A percentile compares a stretch with the other conserved stretches of the same genome.
Evolutionary conservation across 768 basidiomycete genomes (phyloP).

Genomic region (Amanita subjunquillea): DNA sequence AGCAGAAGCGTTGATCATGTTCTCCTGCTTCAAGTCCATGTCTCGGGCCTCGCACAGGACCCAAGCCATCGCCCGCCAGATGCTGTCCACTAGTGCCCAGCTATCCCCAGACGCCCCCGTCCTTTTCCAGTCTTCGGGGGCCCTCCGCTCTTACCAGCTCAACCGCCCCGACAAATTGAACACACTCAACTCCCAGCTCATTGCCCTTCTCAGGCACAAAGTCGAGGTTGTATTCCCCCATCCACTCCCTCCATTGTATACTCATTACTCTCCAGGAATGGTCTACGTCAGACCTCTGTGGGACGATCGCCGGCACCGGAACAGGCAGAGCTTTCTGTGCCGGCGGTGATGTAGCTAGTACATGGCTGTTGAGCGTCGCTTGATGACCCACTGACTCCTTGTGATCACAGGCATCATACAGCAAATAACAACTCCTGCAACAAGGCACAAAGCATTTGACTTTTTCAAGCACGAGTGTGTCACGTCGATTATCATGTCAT

Average conservation of each 20-base stretch:
- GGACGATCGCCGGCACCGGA: conserved; percentile 65
- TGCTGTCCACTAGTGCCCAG: conserved; percentile 34
- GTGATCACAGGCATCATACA: neutral
- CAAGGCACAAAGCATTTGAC: conserved; percentile 55
- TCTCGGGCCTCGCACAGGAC: conserved; percentile 29
- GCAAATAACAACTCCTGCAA: conserved; percentile 36
- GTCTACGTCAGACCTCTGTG: conserved; percentile 59
- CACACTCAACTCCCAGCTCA: conserved; percentile 73
- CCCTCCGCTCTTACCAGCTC: conserved; percentile 60
- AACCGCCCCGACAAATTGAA: conserved; percentile 79
- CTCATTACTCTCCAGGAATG: conserved; percentile 14
- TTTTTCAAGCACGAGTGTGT: conserved; percentile 89
- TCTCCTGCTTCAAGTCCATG: conserved; percentile 27
- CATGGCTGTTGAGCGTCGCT: conserved; percentile 18
- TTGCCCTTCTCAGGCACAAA: conserved; percentile 56
- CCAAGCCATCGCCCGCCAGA: conserved; percentile 35
- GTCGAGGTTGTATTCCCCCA: conserved; percentile 46
- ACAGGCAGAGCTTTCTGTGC: conserved; percentile 79
- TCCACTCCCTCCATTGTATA: neutral
- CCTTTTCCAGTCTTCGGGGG: conserved; percentile 56
- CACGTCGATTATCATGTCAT: conserved; percentile 10
- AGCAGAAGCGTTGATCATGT: neutral
- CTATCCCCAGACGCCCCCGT: conserved; percentile 27
- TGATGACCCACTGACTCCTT: too few relatives aligned
- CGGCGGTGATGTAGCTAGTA: conserved; percentile 89